These are phyloP conservation scores for Hyaloperonospora brassicae DNA, from an alignment of 352 stramenopile genomes.

Conservation along the genomic window DNA sequence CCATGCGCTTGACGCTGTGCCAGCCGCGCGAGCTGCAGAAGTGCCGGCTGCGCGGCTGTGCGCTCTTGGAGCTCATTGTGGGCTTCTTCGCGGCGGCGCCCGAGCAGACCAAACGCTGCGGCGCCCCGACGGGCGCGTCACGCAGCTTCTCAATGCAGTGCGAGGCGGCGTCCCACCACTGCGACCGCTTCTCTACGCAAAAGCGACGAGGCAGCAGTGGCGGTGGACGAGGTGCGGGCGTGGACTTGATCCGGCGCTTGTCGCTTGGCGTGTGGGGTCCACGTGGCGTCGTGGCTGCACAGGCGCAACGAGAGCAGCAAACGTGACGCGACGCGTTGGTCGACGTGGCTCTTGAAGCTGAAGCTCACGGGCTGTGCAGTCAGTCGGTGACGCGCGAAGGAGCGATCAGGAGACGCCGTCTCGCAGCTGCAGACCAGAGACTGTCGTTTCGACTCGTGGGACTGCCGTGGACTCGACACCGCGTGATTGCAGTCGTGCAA, in stretches of 20 bases:
- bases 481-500: too few relatives aligned
- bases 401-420: too few relatives aligned
- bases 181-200: constrained; percentile 27
- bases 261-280: constrained; percentile 17
- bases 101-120: constrained; percentile 18
- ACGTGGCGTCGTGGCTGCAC: constrained; percentile 15
- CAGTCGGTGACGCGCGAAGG: too few relatives aligned
- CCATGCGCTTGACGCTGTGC: constrained; percentile 64
- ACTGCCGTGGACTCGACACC: too few relatives aligned
- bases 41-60: constrained; percentile 40
- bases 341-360: too few relatives aligned
- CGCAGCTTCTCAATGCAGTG: constrained; percentile 28
- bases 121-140: constrained; percentile 6
- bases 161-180: constrained; percentile 7
- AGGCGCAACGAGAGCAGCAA: constrained; percentile 14
- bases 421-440: too few relatives aligned
- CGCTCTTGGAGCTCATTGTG: constrained; percentile 33
- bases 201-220: constrained; percentile 22
- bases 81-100: constrained; percentile 43
- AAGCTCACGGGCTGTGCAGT: too few relatives aligned
- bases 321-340: too few relatives aligned
- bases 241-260: constrained; percentile 17
- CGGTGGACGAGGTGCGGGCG: constrained; percentile 9
- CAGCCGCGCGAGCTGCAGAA: constrained; percentile 31
- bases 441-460: too few relatives aligned